Evolutionary conservation across 192 early-diverging fungal genomes (phyloP), one percentile per base, ranked within the genome.

Genomic region (Podila horticola): DNA sequence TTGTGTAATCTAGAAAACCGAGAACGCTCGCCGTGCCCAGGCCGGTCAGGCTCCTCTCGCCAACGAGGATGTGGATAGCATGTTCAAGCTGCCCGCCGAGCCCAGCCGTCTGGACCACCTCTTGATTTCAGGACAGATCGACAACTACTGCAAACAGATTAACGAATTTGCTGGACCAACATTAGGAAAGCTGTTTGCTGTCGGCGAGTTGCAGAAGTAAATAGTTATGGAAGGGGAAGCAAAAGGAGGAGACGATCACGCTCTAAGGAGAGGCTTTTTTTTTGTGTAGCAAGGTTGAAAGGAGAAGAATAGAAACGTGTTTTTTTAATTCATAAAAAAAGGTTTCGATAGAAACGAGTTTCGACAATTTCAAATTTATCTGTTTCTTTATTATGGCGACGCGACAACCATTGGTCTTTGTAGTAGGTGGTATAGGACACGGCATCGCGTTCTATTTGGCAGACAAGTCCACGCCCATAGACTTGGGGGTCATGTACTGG

Each of bases 151-250:
- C 84, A 94, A 96, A 87, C 94, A 97, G 86, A 86, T 99, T 50
- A 93, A 95, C 68, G 92, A 96, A 87, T 96, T 93, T 83, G 92
- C 96, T 71, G 98, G 97, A 58, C 97, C 97, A 30, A 93, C 91
- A n/a, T 87, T 99, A 76, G 90, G 94, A 71, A 96, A 96, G 88
- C 90, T 99, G 90, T 98, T 93, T 84, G 86, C 89, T 82, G 89
- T 90, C 51, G 90, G 90, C 82, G 92, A 91, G 63, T 90, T 95
- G 68, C 93, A 94, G 70, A 91, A 91, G 63, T 88, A 87, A 75
- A 83, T 50, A 26, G 33, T 48, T 51, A 34, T n/a, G 41, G 30
- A 51, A 24, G 59, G n/a, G 33, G 7, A 52, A 19, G 19, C 15
- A 26, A 58, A 26, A 61, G 17, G 51, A 38, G 58, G 50, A 71